Percentiles rank a stretch among this genome's conserved stretches.
Evolutionary conservation across 75 land plant species (phyloP).

Genomic region (Pinus albicaulis): DNA sequence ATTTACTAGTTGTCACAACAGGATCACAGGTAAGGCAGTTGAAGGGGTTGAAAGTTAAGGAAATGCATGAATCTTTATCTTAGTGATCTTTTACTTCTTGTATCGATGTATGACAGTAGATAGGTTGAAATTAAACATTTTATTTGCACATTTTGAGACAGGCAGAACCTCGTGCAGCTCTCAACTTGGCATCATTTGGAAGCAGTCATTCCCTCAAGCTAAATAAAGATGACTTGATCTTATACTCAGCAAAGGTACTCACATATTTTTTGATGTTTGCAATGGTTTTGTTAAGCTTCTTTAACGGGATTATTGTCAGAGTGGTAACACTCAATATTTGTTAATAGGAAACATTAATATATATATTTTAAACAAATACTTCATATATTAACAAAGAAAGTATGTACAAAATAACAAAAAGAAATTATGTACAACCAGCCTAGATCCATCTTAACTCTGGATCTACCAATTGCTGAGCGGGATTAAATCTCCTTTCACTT

Average conservation of each 20-base stretch:
- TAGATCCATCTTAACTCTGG: no score
- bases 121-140: conserved; percentile 1
- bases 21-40: conserved; percentile 84
- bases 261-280: neutral
- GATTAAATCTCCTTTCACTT: no score
- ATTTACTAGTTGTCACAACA: conserved; percentile 94
- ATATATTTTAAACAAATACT: no score
- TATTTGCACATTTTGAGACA: conserved; percentile 19
- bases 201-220: conserved; percentile 86
- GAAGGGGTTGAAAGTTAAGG: neutral
- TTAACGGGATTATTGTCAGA: no score
- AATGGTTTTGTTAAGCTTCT: neutral
- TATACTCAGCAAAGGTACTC: conserved; percentile 94
- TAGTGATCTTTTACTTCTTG: neutral
- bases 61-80: neutral
- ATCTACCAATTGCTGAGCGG: no score
- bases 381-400: no score
- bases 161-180: conserved; percentile 98
- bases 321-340: no score
- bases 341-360: no score
- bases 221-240: conserved; percentile 78
- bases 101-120: neutral
- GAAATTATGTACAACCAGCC: no score
- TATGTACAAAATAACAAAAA: no score
- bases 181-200: conserved; percentile 94